A percentile compares a stretch with the other conserved stretches of the same genome.
Evolutionary conservation across 129 eudicot species (phyloP).

Genomic region (Flaveria sonorensis): DNA sequence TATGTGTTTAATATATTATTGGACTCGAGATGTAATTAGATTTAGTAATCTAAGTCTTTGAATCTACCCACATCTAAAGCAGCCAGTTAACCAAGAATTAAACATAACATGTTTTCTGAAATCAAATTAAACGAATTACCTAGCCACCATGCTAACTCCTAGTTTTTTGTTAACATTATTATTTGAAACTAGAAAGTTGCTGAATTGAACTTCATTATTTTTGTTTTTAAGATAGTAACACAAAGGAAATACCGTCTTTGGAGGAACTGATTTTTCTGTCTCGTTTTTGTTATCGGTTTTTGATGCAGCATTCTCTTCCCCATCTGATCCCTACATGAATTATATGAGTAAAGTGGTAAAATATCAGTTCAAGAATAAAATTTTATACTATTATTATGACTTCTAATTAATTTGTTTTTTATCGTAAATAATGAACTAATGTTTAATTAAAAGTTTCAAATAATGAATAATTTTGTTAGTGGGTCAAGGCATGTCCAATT

Average conservation of each 20-base stretch:
- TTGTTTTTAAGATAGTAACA: conserved; percentile 5
- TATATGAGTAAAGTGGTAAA: conserved; percentile 17
- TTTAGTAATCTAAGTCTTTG: no score
- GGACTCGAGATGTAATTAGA: no score
- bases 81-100: no score
- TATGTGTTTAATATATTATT: not conserved
- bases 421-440: not conserved
- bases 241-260: conserved; percentile 48
- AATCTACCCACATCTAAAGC: no score
- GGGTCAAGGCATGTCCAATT: not conserved
- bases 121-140: no score
- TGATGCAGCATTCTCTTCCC: conserved; percentile 49
- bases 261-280: conserved; percentile 57
- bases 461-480: not conserved
- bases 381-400: not conserved
- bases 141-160: no score
- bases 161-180: not conserved
- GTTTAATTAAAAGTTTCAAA: not conserved
- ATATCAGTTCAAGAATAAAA: not conserved
- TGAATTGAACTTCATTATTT: no score
- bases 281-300: conserved; percentile 61
- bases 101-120: no score
- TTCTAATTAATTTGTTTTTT: not conserved
- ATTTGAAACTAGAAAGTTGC: not conserved
- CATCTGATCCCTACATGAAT: conserved; percentile 44